Conservation (phyloP, 164 flowering plant species). For the Nelumbo lutea region DNA sequence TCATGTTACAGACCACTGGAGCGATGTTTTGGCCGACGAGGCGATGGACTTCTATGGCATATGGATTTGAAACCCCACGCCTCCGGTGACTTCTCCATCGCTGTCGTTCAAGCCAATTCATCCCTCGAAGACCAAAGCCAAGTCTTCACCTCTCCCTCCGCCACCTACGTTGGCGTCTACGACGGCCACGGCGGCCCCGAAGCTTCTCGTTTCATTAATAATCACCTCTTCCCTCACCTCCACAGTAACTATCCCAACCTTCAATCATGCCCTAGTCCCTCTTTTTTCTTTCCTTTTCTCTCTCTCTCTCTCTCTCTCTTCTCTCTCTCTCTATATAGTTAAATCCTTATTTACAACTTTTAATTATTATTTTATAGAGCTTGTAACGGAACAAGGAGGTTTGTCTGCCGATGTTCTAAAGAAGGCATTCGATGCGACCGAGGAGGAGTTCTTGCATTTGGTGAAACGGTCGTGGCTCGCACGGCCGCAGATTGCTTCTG, state of each 20-base stretch:
- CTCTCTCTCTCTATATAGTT: no score
- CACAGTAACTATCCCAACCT: constrained; percentile 15
- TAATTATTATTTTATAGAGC: constrained; percentile 14
- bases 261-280: neutral
- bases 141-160: constrained; percentile 42
- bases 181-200: constrained; percentile 73
- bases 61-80: constrained; percentile 45
- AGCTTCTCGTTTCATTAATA: constrained; percentile 52
- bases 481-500: constrained; percentile 38
- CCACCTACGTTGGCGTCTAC: constrained; percentile 54
- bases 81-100: constrained; percentile 56
- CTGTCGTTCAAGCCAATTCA: constrained; percentile 58
- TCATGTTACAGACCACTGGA: constrained; percentile 18
- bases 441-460: constrained; percentile 33
- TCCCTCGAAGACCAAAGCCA: constrained; percentile 54
- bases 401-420: constrained; percentile 36
- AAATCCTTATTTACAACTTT: neutral
- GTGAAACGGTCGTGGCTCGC: constrained; percentile 34
- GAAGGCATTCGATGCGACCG: constrained; percentile 39
- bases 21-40: constrained; percentile 29
- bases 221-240: constrained; percentile 34
- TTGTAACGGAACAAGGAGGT: constrained; percentile 40
- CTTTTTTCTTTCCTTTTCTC: neutral
- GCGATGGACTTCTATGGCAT: constrained; percentile 47
- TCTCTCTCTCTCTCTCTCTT: no score